Base-by-base conservation (phyloP, 306 rosid species). In the Quercus rubra region DNA sequence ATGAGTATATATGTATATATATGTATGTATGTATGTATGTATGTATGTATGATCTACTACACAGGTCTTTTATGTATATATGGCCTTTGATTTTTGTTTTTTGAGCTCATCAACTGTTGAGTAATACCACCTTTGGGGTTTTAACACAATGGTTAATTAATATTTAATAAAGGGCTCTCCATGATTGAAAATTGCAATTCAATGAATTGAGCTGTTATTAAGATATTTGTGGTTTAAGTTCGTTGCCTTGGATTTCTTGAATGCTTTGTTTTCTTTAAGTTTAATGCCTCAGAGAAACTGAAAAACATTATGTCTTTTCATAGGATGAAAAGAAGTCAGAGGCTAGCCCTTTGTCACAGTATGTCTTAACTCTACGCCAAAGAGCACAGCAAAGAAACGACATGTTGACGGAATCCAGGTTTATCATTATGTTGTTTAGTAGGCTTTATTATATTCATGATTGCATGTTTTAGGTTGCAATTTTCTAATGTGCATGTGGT, bases 321-420 rank as follows among this genome's bases (percentile, higher is more conserved):
- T 82, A 95, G 98, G 97, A 91, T 84, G 96, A 90, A 67, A 92
- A 89, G 81, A 84, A 74, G 75, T 77, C 82, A 46, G 91, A 82
- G 61, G 80, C 78, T 61, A 91, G 97, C 87, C 87, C 98, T 77
- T 81, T 92, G 61, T 91, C 93, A 0, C 82, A 89, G 81, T 86
- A 90, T 62, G 84, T 82, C 12, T 43, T 63, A 35, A 86, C 82
- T 25, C 89, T 91, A 71, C 90, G 71, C 46, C 88, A 91, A 87
- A 86, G 91, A 85, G 94, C 98, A 59, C 79, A 86, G 70, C 91
- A 90, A 80, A 90, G 79, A 70, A 75, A 77, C 5, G 84, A 76
- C 78, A 85, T 92, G 6, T 83, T 95, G 87, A 83, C 38, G 75
- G 97, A 95, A 86, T 83, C 96, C 87, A 95, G 97, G 98, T 94